These are phyloP conservation scores for Sporothrix euskadiensis DNA, from an alignment of 2,329 filamentous ascomycete genomes.

Conservation along the genomic window DNA sequence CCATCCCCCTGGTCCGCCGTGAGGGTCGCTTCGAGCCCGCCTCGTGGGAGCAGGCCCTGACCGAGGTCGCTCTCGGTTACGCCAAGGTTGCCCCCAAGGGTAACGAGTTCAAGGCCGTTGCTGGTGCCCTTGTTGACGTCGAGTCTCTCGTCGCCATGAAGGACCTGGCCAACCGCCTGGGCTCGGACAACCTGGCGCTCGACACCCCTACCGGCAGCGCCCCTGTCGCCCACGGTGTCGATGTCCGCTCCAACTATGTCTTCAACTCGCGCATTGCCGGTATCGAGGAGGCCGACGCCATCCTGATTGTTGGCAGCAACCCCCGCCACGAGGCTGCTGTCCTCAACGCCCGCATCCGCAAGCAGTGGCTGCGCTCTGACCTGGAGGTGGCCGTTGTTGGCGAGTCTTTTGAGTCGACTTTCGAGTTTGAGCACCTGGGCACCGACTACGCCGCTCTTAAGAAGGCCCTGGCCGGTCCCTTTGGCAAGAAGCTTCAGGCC, in stretches of 20 bases:
- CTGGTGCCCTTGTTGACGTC: slow-evolving; percentile 86
- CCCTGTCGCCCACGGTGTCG: slow-evolving; percentile 87
- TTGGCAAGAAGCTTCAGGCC: slow-evolving; percentile 86
- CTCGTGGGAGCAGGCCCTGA: slow-evolving; percentile 92
- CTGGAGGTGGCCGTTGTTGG: slow-evolving; percentile 90
- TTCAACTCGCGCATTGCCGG: slow-evolving; percentile 96
- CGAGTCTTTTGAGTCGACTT: slow-evolving; percentile 88
- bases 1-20: slow-evolving; percentile 83
- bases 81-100: slow-evolving; percentile 76
- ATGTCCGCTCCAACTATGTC: slow-evolving; percentile 89
- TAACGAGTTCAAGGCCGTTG: slow-evolving; percentile 94
- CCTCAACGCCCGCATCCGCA: slow-evolving; percentile 93
- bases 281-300: slow-evolving; percentile 88
- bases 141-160: slow-evolving; percentile 96
- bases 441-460: slow-evolving; percentile 77
- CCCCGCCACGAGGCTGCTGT: slow-evolving; percentile 92
- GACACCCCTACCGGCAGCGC: slow-evolving; percentile 83
- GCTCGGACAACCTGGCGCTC: slow-evolving; percentile 91
- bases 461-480: slow-evolving; percentile 77
- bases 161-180: slow-evolving; percentile 93
- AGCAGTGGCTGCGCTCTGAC: slow-evolving; percentile 95
- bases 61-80: slow-evolving; percentile 80
- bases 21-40: slow-evolving; percentile 90
- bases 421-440: slow-evolving; percentile 91
- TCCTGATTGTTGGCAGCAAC: slow-evolving; percentile 93